Conservation (phyloP, 164 flowering plant genomes). For the Dillenia turbinata region DNA sequence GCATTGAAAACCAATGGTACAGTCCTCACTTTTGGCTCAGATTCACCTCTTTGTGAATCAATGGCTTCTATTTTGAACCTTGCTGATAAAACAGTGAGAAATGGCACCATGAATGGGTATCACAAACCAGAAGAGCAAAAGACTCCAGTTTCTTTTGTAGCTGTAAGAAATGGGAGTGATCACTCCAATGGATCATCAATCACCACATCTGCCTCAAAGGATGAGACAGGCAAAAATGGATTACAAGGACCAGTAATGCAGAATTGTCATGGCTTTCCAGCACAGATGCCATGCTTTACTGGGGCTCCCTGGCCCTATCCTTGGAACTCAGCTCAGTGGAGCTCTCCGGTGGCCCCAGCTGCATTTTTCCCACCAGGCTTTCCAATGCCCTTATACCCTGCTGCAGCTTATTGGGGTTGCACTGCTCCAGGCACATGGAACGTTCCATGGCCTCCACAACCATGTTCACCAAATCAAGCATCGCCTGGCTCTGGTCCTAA, state of each 20-base stretch:
- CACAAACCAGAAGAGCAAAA: conserved; percentile 25
- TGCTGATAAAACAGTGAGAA: conserved; percentile 31
- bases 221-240: conserved; percentile 22
- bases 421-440: conserved; percentile 51
- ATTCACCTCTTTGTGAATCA: conserved; percentile 51
- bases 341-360: conserved; percentile 28
- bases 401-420: conserved; percentile 58
- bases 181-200: conserved; percentile 45
- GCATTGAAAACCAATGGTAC: conserved; percentile 39
- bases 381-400: conserved; percentile 50
- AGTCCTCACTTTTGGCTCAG: conserved; percentile 57
- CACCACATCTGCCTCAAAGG: conserved; percentile 31
- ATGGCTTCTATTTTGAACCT: conserved; percentile 48
- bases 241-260: conserved; percentile 21
- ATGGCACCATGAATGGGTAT: conserved; percentile 33
- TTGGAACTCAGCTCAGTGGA: conserved; percentile 57
- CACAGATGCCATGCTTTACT: conserved; percentile 46
- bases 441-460: conserved; percentile 39
- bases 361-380: conserved; percentile 47
- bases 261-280: conserved; percentile 34
- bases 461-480: conserved; percentile 14
- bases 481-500: conserved; percentile 23
- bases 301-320: conserved; percentile 68
- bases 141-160: conserved; percentile 23
- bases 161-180: conserved; percentile 42